Conservation (phyloP, 2,329 filamentous ascomycete genomes). For the Alternaria postmessia region DNA sequence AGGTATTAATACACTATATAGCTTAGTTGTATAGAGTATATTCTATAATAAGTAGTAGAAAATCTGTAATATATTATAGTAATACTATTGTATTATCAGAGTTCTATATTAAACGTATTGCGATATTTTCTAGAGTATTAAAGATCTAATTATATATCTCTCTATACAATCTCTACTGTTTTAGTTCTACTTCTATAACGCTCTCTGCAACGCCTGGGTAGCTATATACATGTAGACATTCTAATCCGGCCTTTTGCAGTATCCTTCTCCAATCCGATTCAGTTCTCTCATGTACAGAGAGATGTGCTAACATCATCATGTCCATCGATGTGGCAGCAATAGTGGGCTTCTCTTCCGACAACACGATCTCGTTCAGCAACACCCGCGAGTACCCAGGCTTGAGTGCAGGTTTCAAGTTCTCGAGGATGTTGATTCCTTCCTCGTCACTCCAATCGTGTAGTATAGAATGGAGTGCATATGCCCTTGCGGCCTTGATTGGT, state of each 20-base stretch:
- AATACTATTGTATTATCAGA: too few species aligned
- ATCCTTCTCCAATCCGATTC: constrained; percentile 19
- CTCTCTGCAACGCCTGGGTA: constrained; percentile 27
- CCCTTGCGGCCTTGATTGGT: constrained; percentile 53
- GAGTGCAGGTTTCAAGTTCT: constrained; percentile 24
- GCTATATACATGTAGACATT: constrained; percentile 11
- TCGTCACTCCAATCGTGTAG: constrained; percentile 37
- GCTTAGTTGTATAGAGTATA: too few species aligned
- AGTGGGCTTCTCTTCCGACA: constrained; percentile 18
- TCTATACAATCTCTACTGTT: too few species aligned
- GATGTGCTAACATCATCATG: constrained; percentile 27
- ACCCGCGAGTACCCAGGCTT: constrained; percentile 25
- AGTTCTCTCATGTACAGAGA: constrained; percentile 17
- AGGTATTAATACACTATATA: too few species aligned
- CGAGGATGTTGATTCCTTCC: constrained; percentile 24
- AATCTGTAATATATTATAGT: too few species aligned
- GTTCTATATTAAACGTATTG: too few species aligned
- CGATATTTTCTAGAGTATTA: too few species aligned
- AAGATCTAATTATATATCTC: fast-evolving
- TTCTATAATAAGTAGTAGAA: too few species aligned
- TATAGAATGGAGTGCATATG: constrained; percentile 32
- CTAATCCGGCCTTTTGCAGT: constrained; percentile 19
- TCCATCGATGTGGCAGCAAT: constrained; percentile 21
- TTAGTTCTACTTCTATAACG: constrained; percentile 24
- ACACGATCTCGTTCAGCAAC: constrained; percentile 24